Evolutionary conservation across 148 eudicot genomes (phyloP), one percentile per base, ranked within the genome.

Genomic region (Fallopia convolvulus): DNA sequence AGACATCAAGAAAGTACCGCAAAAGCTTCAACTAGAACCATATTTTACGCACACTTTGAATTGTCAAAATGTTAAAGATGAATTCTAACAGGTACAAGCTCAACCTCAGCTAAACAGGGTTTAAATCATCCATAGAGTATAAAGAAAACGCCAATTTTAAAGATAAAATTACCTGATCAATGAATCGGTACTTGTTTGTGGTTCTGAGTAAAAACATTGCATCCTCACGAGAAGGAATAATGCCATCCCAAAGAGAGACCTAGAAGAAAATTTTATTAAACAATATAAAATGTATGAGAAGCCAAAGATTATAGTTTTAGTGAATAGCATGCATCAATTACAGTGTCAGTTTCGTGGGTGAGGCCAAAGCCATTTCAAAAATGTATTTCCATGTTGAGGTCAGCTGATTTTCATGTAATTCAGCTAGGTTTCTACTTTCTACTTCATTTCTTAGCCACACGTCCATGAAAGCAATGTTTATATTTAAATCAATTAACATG

Each of bases 231-330:
- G 94, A 83, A 65, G 93, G 93, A 78, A 95, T 89, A 15, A 92
- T 92, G 74, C 86, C 93, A 84, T 95, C 99, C 99, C 99, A 95
- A 55, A 95, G 81, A 4, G 99, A 95, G 66, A 92, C 85, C 99
- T 95, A 84, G 1, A 65, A 79, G 72, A 30, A 72, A 55, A 61
- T 13, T 73, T n/a, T 26, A 17, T 11, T n/a, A 23, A 68, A 68
- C 46, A 68, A 36, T 68, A 65, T 65, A 65, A 65, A 30, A 12
- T 3, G 17, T 58, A 15, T 53, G 58, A 53, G 17, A 58, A 20
- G 30, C 18, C 32, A 8, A 20, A 20, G 32, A 23, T 61, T 26
- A 61, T 26, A 26, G 70, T 9, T 61, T 26, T 61, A 61, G 70
- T 2, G 5, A 61, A 30, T 3, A 58, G 65, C 33, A 3, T 61